Base-by-base conservation (phyloP, 2,329 filamentous ascomycete species). In the Karstenula rhodostoma region DNA sequence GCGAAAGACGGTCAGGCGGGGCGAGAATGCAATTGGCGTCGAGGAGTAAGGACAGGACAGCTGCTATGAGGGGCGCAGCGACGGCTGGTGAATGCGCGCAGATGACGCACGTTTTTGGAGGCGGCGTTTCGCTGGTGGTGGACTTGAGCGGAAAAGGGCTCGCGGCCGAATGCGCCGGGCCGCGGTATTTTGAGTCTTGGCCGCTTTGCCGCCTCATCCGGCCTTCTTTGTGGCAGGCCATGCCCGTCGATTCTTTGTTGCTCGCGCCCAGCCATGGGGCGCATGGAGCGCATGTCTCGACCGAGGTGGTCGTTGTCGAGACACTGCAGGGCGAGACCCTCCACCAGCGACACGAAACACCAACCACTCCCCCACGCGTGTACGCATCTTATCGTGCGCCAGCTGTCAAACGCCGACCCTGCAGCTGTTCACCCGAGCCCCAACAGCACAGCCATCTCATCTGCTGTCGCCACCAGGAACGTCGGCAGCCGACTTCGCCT, bases 91-190 rank as follows among this genome's bases (percentile, higher is more conserved):
- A 52, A 40, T 19, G 37, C 37, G 3, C 37, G 37, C n/a, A 17
- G 37, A 47, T 48, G 57, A 52, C 50, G 42, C 50, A 54, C 51
- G 51, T 32, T 32, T 5, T 32, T 54, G 50, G 50, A 53, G 23
- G 50, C 50, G 35, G 29, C 15, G 35, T 29, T 43, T 29, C 25
- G 25, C 19, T 15, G 50, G 37, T 32, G 23, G 50, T 32, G 13
- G 35, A 15, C 35, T 53, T 43, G 33, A 8, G 33, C 22, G 15
- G n/a, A 42, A 27, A 53, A 53, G 25, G 35, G 23, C 29, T 43
- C 37, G 35, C 50, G 50, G 22, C 42, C 33, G 27, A 1, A 22
- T 32, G 51, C 37, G 25, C 51, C 51, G 37, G 51, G 15, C 51
- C 37, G 51, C 50, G 37, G 50, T 43, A 25, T 7, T 22, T n/a